A percentile compares a stretch with the other conserved stretches of the same genome.
Conservation (phyloP, 257 asterid species). For the Agastache rugosa region DNA sequence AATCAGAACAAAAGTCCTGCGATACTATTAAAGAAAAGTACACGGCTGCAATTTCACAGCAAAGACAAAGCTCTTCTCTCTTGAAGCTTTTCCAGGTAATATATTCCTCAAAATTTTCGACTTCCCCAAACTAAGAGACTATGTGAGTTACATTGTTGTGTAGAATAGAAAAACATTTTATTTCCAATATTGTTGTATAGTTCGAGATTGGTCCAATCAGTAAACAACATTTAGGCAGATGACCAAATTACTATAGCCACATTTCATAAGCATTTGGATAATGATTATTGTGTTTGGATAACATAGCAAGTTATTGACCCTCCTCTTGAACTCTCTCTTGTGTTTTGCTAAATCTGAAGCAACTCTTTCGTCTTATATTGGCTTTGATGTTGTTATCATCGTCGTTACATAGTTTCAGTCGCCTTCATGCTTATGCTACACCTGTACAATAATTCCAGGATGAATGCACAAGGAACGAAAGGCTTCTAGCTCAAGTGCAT, state of each 20-base stretch:
- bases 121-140: not conserved
- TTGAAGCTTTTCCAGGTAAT: slow-evolving; percentile 71
- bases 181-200: slow-evolving; percentile 1
- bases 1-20: slow-evolving; percentile 54
- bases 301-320: not conserved
- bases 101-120: not conserved
- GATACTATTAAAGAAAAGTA: slow-evolving; percentile 56
- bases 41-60: slow-evolving; percentile 63
- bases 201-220: slow-evolving; percentile 23
- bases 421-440: slow-evolving; percentile 12
- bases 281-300: slow-evolving; percentile 4
- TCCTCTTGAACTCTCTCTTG: slow-evolving; percentile 7
- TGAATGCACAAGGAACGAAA: slow-evolving; percentile 55
- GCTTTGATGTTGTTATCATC: not conserved
- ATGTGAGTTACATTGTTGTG: not conserved
- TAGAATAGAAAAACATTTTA: not conserved
- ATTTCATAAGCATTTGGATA: not conserved
- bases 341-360: slow-evolving; percentile 16
- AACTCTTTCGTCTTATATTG: not conserved
- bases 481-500: slow-evolving; percentile 43
- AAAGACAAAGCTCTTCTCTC: slow-evolving; percentile 63
- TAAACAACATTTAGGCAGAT: not conserved
- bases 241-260: not conserved
- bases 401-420: not conserved
- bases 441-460: slow-evolving; percentile 45